phyloP scores from a whole-genome alignment of 1,284 basidiomycete genomes.

The Rhodotorula mucilaginosa region DNA sequence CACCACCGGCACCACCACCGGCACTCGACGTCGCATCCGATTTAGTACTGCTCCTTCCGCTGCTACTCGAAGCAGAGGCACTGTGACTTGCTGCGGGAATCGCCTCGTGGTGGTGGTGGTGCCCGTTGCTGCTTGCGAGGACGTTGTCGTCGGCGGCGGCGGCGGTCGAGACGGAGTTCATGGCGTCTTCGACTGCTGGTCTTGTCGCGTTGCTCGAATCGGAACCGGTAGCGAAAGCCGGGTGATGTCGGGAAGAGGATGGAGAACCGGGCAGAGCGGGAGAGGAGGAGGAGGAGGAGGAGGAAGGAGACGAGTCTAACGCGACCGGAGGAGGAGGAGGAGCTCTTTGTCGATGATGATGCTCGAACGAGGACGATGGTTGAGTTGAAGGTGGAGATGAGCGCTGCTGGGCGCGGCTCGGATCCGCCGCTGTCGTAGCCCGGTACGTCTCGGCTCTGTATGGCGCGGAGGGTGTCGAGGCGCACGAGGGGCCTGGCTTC shows the following conservation, averaged over 20 bases:
- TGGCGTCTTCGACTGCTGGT: too few species aligned
- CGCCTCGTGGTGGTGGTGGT: too few species aligned
- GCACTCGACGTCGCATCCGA: background rate
- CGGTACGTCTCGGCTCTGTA: too few species aligned
- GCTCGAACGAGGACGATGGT: background rate
- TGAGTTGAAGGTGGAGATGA: background rate
- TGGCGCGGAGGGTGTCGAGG: background rate
- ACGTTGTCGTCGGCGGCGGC: too few species aligned
- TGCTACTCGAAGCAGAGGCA: too few species aligned
- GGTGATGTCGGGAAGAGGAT: background rate
- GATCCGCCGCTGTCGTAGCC: too few species aligned
- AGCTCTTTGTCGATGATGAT: background rate
- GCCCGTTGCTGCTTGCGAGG: too few species aligned
- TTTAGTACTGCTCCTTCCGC: background rate
- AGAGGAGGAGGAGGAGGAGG: constrained; percentile 5
- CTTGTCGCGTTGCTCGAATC: too few species aligned
- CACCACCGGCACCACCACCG: background rate
- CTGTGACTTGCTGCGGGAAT: too few species aligned
- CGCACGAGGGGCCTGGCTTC: background rate
- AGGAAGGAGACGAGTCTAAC: background rate
- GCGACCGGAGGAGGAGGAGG: background rate
- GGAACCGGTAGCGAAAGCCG: too few species aligned
- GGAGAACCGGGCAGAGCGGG: background rate
- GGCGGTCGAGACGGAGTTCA: too few species aligned
- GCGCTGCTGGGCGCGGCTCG: too few species aligned